A percentile compares a stretch with the other conserved stretches of the same genome.
Evolutionary conservation across 2,329 filamentous ascomycete species (phyloP).

Genomic region (Paramyrothecium roridum): DNA sequence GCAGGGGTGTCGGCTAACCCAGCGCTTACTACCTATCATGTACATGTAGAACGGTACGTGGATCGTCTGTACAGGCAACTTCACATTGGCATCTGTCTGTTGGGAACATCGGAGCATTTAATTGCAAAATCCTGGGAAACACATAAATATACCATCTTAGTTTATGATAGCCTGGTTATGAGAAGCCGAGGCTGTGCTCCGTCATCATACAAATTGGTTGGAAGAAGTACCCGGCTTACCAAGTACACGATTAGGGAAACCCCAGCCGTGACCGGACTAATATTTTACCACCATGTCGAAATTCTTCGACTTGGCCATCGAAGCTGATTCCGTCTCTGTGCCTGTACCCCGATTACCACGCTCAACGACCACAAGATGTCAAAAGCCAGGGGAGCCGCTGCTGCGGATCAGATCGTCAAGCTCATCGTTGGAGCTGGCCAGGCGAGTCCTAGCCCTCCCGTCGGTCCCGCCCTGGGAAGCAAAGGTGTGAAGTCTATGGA

Average conservation of each 20-base stretch:
- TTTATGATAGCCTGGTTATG: too few relatives aligned
- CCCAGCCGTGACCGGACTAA: background rate
- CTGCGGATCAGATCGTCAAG: conserved; percentile 79
- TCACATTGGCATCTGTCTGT: too few relatives aligned
- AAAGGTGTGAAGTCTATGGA: conserved; percentile 99
- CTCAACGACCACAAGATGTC: conserved; percentile 42
- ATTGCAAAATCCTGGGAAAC: too few relatives aligned
- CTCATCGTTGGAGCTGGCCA: conserved; percentile 96
- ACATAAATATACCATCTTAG: too few relatives aligned
- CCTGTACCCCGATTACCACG: background rate
- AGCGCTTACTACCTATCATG: too few relatives aligned
- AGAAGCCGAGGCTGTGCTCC: too few relatives aligned
- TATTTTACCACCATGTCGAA: conserved; percentile 9
- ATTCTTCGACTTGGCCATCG: conserved; percentile 20
- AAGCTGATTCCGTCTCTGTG: conserved; percentile 2
- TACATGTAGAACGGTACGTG: too few relatives aligned
- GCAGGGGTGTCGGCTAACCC: background rate
- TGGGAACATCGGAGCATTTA: too few relatives aligned
- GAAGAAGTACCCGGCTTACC: too few relatives aligned
- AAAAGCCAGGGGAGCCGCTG: conserved; percentile 39
- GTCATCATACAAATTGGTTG: background rate
- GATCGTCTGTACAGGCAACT: too few relatives aligned
- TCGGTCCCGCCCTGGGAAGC: conserved; percentile 91
- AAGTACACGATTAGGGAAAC: background rate
- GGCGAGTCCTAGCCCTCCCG: conserved; percentile 89